Conservation (phyloP, 352 stramenopile genomes). For the Phytophthora capsici region DNA sequence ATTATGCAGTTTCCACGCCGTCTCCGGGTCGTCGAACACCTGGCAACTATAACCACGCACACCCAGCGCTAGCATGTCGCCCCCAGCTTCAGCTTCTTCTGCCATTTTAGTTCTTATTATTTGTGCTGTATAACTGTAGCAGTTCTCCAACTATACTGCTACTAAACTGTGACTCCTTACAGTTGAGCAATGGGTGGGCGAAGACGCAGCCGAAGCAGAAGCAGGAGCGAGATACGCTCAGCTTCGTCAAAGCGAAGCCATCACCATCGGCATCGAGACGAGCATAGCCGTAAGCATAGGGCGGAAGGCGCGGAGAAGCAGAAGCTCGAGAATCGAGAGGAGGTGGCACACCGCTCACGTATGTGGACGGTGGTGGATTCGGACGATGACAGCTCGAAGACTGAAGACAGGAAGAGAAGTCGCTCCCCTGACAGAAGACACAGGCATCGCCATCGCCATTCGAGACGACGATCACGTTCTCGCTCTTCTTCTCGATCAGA, state of each 20-base stretch:
- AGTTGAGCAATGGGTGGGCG: constrained; percentile 21
- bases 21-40: constrained; percentile 55
- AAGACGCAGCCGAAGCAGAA: constrained; percentile 18
- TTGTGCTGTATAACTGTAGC: neutral
- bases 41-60: constrained; percentile 58
- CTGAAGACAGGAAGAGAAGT: constrained; percentile 1
- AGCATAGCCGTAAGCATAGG: constrained; percentile 3
- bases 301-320: constrained; percentile 27
- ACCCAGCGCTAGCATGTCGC: constrained; percentile 41
- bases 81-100: neutral
- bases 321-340: constrained; percentile 44
- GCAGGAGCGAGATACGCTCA: constrained; percentile 37
- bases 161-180: constrained; percentile 1
- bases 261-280: constrained; percentile 10
- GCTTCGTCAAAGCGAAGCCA: constrained; percentile 5
- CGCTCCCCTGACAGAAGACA: constrained; percentile 8
- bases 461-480: constrained; percentile 39
- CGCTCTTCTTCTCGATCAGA: constrained; percentile 28
- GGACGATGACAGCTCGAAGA: constrained; percentile 24
- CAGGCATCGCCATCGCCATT: constrained; percentile 15
- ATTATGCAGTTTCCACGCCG: constrained; percentile 56
- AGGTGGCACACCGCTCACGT: constrained; percentile 44
- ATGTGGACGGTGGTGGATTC: constrained; percentile 59
- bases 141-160: constrained; percentile 1
- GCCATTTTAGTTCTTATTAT: constrained; percentile 7